Evolutionary conservation across 2,329 filamentous ascomycete genomes (phyloP).

Genomic region (Colletotrichum sojae): DNA sequence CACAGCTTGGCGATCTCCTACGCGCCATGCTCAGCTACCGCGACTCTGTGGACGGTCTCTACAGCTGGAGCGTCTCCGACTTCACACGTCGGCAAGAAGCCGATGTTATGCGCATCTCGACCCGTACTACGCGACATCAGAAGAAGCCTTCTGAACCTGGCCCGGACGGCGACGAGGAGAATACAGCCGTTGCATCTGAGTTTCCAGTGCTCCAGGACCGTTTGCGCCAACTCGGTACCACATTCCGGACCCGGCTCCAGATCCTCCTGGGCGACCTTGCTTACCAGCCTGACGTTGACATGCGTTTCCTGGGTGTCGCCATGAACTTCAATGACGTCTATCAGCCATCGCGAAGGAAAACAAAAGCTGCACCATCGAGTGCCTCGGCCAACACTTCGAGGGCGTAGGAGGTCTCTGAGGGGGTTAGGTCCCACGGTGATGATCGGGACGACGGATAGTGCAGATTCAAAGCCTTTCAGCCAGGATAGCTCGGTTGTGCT

Average conservation of each 20-base stretch:
- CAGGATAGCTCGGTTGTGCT: too few species aligned
- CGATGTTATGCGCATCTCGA: constrained; percentile 78
- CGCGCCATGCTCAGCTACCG: constrained; percentile 95
- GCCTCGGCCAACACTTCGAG: constrained; percentile 37
- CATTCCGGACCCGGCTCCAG: constrained; percentile 84
- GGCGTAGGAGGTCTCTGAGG: not conserved
- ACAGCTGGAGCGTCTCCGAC: constrained; percentile 94
- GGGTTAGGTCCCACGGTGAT: too few species aligned
- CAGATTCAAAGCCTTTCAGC: too few species aligned
- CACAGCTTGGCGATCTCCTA: constrained; percentile 91
- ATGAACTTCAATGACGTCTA: constrained; percentile 99
- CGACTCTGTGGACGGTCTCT: constrained; percentile 92
- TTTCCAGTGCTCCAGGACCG: constrained; percentile 83
- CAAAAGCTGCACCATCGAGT: constrained; percentile 53
- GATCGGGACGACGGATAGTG: too few species aligned
- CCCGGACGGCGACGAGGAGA: constrained; percentile 44
- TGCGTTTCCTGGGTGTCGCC: constrained; percentile 94
- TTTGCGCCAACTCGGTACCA: constrained; percentile 78
- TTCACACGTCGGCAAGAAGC: constrained; percentile 93
- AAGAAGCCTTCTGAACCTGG: constrained; percentile 37
- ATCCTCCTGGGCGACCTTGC: constrained; percentile 89
- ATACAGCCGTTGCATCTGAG: constrained; percentile 65
- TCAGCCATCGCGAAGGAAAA: constrained; percentile 78
- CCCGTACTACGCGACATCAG: constrained; percentile 52
- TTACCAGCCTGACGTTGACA: constrained; percentile 94